Percentiles rank a stretch among this genome's conserved stretches.
These are phyloP conservation scores for Dimargaris verticillata DNA, from an alignment of 192 early-diverging fungal genomes.

Conservation along the genomic window DNA sequence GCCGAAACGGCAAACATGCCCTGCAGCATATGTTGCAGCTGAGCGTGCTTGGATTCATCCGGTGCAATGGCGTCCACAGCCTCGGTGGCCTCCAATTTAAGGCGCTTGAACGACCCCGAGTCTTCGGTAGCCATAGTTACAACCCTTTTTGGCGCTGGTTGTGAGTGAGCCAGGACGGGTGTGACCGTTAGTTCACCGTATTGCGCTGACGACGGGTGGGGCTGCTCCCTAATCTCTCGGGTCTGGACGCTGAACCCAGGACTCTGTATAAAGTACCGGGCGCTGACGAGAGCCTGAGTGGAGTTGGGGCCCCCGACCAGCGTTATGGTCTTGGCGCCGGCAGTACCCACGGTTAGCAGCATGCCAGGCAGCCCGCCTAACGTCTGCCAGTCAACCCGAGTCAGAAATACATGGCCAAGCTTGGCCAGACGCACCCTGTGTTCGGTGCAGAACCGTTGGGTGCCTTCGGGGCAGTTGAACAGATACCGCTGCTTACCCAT, in stretches of 20 bases:
- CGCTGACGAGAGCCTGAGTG: conserved; percentile 59
- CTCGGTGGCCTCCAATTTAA: conserved; percentile 4
- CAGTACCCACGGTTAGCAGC: conserved; percentile 76
- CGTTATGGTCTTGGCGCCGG: conserved; percentile 38
- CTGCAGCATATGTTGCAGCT: conserved; percentile 19
- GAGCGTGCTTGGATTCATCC: background rate
- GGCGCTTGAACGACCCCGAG: background rate
- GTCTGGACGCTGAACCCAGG: conserved; percentile 33
- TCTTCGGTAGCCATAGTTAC: background rate
- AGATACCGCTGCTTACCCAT: conserved; percentile 65
- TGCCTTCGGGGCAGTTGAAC: conserved; percentile 88
- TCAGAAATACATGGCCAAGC: conserved; percentile 60
- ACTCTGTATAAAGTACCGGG: conserved; percentile 62
- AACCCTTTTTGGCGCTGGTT: background rate
- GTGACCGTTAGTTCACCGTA: conserved; percentile 50
- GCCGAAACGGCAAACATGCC: background rate
- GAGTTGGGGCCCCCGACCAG: conserved; percentile 65
- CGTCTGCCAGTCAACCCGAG: conserved; percentile 66
- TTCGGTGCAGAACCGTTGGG: conserved; percentile 71
- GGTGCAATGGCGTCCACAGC: conserved; percentile 1
- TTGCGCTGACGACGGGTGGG: conserved; percentile 22
- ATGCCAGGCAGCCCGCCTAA: conserved; percentile 87
- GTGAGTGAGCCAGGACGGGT: conserved; percentile 29
- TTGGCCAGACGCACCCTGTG: conserved; percentile 54
- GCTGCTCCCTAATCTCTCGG: conserved; percentile 32